Evolutionary conservation across 83 land plant species (phyloP), one percentile per base, ranked within the genome.

Genomic region (Diphasiastrum complanatum): DNA sequence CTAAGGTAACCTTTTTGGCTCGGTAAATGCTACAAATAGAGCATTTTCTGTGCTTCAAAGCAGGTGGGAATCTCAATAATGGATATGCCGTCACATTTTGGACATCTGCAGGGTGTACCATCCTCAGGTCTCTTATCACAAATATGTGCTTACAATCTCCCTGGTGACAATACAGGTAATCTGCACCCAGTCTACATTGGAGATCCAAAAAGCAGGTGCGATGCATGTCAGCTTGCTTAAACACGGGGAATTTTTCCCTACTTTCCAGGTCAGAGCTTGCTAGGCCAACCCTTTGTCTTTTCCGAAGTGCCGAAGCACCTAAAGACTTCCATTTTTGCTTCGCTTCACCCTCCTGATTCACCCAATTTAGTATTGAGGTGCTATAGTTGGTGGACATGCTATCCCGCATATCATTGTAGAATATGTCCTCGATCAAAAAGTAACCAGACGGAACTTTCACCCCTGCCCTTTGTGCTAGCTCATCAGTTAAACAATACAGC

Each of bases 131-230:
- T 46, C 96, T 77, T 25, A 93, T 76, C 45, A 93, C 84, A 32
- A 93, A 45, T 18, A 47, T 58, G 52, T 93, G 99, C 69, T 81
- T 89, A 78, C 99, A 93, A 51, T 89, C 83, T 33, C 96, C 98
- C 91, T 92, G 99, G 54, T 93, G 99, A 56, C 95, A 88, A 58
- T 93, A 93, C 20, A 89, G 80, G 64, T 89, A 93, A 12, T 74
- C 76, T 34, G 81, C 79, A 27, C 99, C 99, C n/a, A 89, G 68
- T 40, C 78, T 76, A 63, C 78, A 83, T 8, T 67, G 66, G 56
- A 89, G 47, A 56, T 93, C 91, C 51, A 67, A 69, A 52, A 93
- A 85, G 20, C 72, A 70, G 29, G 81, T 75, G 50, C 40, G 61
- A 5, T 72, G 65, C 96, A 93, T 93, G 62, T 71, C 57, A 41